Base-by-base conservation (phyloP, 2,329 filamentous ascomycete species). In the Fusarium albosuccineum region DNA sequence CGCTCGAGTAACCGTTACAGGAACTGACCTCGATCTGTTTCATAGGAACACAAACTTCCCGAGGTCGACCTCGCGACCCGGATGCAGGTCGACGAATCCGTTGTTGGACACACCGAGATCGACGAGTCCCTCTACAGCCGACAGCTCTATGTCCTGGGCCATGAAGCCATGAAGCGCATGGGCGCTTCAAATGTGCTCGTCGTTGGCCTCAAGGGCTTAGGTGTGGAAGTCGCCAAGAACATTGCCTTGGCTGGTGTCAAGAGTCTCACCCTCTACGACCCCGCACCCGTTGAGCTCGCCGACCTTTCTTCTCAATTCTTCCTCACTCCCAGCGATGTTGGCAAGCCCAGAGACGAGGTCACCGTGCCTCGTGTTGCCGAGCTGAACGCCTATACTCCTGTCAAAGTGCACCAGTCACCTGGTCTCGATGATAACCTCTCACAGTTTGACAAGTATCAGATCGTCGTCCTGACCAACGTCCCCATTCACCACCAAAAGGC, bases 291-390 rank as follows among this genome's bases (percentile, higher is more conserved):
- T 55, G 86, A 90, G 71, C 91, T 97, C 72, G 87, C 93, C 73
- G 96, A 99, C 77, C 89, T 99, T 34, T 98, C 96, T 40, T 92
- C 96, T 42, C 96, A 99, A 80, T 99, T 99, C 86, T 99, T 99
- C 86, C 89, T 99, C 22, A 93, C 89, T 59, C 86, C 89, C 16
- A 88, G 91, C 74, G 96, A 99, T 77, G 91, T 98, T 55, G 96
- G 96, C 74, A 97, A 97, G 83, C 92, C 94, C 5, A 90, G 96
- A 76, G 96, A 95, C 68, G 85, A 89, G 70, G 92, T 93, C 56
- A 97, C 95, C 2, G 93, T 91, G 2, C 95, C 96, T 9, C 90
- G 93, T 52, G 92, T 99, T 29, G 92, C 94, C 41, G 96, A 99
- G 81, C 87, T 99, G 70, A 99, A 99, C 80, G 92, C 94, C 64